Percentiles rank a stretch among this genome's conserved stretches.
Conservation (phyloP, 768 basidiomycete genomes). For the Pulveroboletus sp. region DNA sequence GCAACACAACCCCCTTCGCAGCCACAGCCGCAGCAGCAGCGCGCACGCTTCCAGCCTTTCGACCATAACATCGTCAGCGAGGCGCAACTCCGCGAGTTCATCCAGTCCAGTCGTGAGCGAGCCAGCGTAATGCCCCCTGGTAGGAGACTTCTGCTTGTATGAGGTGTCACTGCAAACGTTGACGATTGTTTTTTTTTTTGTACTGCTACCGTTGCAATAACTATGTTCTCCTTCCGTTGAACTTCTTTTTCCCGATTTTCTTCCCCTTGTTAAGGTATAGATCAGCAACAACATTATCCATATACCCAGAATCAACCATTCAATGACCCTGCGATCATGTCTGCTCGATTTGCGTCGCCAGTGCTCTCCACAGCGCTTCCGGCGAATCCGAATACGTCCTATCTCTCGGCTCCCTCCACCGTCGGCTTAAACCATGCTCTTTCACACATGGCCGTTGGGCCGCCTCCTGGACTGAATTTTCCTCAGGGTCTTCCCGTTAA, state of each 20-base stretch:
- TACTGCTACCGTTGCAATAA: constrained; percentile 22
- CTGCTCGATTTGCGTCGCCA: constrained; percentile 55
- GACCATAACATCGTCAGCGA: constrained; percentile 57
- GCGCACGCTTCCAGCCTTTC: constrained; percentile 53
- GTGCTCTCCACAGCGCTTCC: constrained; percentile 23
- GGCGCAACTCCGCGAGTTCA: constrained; percentile 72
- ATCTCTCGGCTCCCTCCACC: constrained; percentile 13
- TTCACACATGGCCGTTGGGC: constrained; percentile 41
- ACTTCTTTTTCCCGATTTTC: constrained; percentile 8
- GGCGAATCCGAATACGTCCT: constrained; percentile 8
- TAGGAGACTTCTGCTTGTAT: constrained; percentile 46
- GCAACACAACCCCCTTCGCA: constrained; percentile 33
- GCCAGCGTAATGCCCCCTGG: constrained; percentile 41
- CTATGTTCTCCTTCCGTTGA: constrained; percentile 14
- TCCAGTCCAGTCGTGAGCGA: constrained; percentile 64
- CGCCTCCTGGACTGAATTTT: constrained; percentile 65
- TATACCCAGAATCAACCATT: constrained; percentile 46
- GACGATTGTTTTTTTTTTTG: constrained; percentile 31
- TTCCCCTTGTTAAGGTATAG: constrained; percentile 28
- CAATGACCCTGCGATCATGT: constrained; percentile 78
- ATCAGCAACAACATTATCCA: constrained; percentile 35
- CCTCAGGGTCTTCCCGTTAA: constrained; percentile 32
- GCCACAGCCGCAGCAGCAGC: constrained; percentile 32
- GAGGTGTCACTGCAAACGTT: constrained; percentile 31
- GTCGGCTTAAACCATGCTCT: constrained; percentile 11